These are phyloP conservation scores for Globisporangium paroecandrum DNA, from an alignment of 352 stramenopile species.

Conservation along the genomic window DNA sequence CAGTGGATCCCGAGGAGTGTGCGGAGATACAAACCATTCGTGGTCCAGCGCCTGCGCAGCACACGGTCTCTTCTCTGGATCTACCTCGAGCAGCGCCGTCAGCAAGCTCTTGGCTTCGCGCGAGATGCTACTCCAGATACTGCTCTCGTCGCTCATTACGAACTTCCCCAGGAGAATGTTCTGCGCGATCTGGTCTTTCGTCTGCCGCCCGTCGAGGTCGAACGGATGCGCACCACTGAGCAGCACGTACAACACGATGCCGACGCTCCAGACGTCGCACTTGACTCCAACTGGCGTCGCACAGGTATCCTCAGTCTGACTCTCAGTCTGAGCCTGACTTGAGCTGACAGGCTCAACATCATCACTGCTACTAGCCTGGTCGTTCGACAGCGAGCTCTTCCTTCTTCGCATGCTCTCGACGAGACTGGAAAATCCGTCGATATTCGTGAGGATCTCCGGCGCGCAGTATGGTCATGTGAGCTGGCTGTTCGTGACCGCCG, in stretches of 20 bases:
- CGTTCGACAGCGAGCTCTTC: slow-evolving; percentile 9
- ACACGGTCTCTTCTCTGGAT: slow-evolving; percentile 28
- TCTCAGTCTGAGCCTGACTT: background rate
- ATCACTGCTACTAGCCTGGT: slow-evolving; percentile 30
- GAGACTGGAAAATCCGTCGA: slow-evolving; percentile 10
- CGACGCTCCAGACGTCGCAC: slow-evolving; percentile 85
- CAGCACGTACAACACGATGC: slow-evolving; percentile 88
- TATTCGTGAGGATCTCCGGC: slow-evolving; percentile 52
- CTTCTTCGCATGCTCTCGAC: slow-evolving; percentile 17
- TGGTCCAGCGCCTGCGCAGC: slow-evolving; percentile 36
- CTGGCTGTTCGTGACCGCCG: slow-evolving; percentile 16
- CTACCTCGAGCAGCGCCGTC: slow-evolving; percentile 28
- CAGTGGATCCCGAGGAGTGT: slow-evolving; percentile 47
- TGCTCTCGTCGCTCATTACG: slow-evolving; percentile 28
- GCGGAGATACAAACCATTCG: slow-evolving; percentile 43
- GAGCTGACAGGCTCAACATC: background rate
- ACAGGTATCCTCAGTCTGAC: background rate
- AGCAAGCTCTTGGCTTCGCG: slow-evolving; percentile 50
- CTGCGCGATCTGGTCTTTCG: slow-evolving; percentile 70
- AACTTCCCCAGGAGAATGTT: slow-evolving; percentile 47
- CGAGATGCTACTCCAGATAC: slow-evolving; percentile 48
- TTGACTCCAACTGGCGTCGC: slow-evolving; percentile 20
- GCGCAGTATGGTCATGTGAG: slow-evolving; percentile 65
- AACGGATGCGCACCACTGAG: slow-evolving; percentile 80
- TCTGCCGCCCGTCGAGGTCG: slow-evolving; percentile 59